phyloP scores from a whole-genome alignment of 352 stramenopile genomes.

The Pythium aquatile region DNA sequence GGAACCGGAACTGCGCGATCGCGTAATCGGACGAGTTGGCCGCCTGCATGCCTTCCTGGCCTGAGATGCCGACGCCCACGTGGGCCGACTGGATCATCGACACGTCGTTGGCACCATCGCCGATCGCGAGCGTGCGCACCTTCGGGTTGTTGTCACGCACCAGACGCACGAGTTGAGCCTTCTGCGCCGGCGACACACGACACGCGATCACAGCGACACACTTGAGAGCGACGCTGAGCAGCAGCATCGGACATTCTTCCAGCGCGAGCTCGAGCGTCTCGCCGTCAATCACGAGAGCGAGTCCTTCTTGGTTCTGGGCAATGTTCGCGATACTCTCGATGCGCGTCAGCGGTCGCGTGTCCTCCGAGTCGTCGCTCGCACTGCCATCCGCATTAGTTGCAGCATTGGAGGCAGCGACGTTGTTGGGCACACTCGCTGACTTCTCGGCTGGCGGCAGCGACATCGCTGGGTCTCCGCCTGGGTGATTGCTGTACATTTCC shows the following conservation, averaged over 20 bases:
- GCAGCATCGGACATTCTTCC: conserved; percentile 66
- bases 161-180: conserved; percentile 90
- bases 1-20: conserved; percentile 93
- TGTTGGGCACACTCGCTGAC: conserved; percentile 5
- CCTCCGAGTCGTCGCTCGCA: conserved; percentile 22
- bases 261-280: conserved; percentile 79
- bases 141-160: conserved; percentile 88
- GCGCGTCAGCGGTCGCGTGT: conserved; percentile 38
- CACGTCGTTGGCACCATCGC: conserved; percentile 96
- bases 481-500: conserved; percentile 41
- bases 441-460: conserved; percentile 15
- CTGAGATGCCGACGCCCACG: conserved; percentile 92
- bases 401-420: not conserved
- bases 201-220: conserved; percentile 90
- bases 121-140: conserved; percentile 88
- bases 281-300: conserved; percentile 77
- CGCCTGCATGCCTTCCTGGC: conserved; percentile 93
- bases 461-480: conserved; percentile 25
- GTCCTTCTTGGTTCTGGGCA: conserved; percentile 38
- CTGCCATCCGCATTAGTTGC: conserved; percentile 14
- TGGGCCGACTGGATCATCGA: conserved; percentile 95
- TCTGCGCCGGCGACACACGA: conserved; percentile 92
- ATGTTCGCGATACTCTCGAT: conserved; percentile 66
- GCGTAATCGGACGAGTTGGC: conserved; percentile 94
- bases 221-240: conserved; percentile 64